Base-by-base conservation (phyloP, 2,329 filamentous ascomycete species). In the Penicillium sp. region DNA sequence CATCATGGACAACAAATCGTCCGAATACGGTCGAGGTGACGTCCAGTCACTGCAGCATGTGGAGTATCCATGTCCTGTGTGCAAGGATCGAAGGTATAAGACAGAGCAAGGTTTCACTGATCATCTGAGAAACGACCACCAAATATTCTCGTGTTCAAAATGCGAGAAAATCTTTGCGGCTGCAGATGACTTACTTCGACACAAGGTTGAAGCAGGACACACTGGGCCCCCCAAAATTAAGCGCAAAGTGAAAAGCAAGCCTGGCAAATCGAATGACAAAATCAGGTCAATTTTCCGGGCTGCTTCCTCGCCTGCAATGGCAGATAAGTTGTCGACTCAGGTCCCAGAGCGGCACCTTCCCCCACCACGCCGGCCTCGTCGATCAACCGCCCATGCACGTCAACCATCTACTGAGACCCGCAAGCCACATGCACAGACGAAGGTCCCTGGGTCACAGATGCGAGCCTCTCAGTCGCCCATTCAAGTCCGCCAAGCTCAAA, bases 211-310 rank as follows among this genome's bases (percentile, higher is more conserved):
- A 14, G 31, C 14, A 0, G 2, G 3, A 9, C 18, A 32, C 1
- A 45, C 9, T 1, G 4, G 2, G 4, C 1, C 4, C 5, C 3
- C 3, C n/a, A 31, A 14, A 10, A 1, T 0, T 6, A 20, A 22
- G 1, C 1, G 8, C 20, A 42, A 16, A 2, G 20, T 1, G 39
- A 40, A 4, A 24, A 2, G 9, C 7, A 40, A 4, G 22, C 7
- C 4, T 4, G 3, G 6, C 8, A 37, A 37, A 2, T 16, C 6
- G 7, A 22, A 8, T 8, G 20, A 9, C 20, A 40, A 40, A 4
- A 4, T 1, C 20, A 22, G 13, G 6, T 20, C 20, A 8, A 7
- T 8, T 5, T 16, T 16, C 20, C 20, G 13, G 8, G 22, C 2
- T 9, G 20, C 4, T 20, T 40, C 39, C 13, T 8, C 13, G 7